Evolutionary conservation across 345 rosid species (phyloP).

Genomic region (Rhizophora apiculata): DNA sequence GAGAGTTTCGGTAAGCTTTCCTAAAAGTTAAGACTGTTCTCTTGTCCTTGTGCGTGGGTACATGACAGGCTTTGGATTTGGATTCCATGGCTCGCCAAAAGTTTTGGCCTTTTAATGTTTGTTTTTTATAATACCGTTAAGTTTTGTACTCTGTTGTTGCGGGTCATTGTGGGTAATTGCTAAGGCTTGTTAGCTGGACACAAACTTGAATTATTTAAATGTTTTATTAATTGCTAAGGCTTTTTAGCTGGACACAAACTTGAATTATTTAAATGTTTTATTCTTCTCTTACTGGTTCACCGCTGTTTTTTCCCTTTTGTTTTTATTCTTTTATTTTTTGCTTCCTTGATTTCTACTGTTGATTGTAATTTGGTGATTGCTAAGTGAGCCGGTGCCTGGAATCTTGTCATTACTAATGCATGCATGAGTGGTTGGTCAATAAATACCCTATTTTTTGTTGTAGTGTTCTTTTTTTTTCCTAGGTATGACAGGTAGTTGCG

Average conservation of each 20-base stretch:
- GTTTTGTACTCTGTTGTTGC: not conserved
- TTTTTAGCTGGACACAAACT: not conserved
- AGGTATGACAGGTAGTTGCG: too few relatives aligned
- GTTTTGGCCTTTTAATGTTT: conserved; percentile 21
- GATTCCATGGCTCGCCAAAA: conserved; percentile 30
- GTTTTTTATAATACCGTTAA: not conserved
- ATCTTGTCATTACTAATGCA: too few relatives aligned
- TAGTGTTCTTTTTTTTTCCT: too few relatives aligned
- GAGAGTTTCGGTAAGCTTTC: conserved; percentile 43
- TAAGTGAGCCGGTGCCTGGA: too few relatives aligned
- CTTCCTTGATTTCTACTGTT: too few relatives aligned
- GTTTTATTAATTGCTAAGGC: not conserved
- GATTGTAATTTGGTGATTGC: too few relatives aligned
- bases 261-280: not conserved
- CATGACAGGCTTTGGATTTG: conserved; percentile 33
- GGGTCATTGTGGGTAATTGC: not conserved
- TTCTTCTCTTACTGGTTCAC: not conserved
- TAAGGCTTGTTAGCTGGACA: not conserved
- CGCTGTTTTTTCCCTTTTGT: too few relatives aligned
- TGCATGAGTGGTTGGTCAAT: too few relatives aligned
- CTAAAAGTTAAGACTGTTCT: conserved; percentile 40
- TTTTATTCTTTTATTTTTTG: too few relatives aligned
- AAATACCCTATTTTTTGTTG: too few relatives aligned
- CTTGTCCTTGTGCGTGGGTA: conserved; percentile 37
- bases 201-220: not conserved